Percentiles rank a stretch among this genome's conserved stretches.
Evolutionary conservation across 345 rosid species (phyloP).

Genomic region (Anastatica hierochuntica): DNA sequence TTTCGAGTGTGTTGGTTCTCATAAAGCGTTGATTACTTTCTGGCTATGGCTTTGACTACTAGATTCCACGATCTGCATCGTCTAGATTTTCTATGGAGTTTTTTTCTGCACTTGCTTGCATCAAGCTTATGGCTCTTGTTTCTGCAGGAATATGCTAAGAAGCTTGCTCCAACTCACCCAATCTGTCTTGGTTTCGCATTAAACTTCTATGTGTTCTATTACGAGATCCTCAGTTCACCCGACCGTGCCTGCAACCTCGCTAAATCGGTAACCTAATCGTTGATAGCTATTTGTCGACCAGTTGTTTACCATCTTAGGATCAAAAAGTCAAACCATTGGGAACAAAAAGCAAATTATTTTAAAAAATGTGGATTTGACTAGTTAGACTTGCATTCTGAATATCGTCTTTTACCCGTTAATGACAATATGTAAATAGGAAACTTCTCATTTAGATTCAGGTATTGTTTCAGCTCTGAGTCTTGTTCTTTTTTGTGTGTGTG

Average conservation of each 20-base stretch:
- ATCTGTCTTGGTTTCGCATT: conserved; percentile 82
- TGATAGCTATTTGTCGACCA: neutral
- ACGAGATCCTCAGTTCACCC: conserved; percentile 79
- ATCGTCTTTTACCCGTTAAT: neutral
- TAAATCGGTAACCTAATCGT: conserved; percentile 45
- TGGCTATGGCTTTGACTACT: neutral
- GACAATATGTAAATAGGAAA: neutral
- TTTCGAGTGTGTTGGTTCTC: neutral
- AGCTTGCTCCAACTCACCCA: conserved; percentile 78
- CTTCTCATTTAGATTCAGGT: too few relatives aligned
- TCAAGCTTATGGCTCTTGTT: neutral
- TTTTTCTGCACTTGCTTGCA: neutral
- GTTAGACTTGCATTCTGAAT: neutral
- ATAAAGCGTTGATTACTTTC: neutral
- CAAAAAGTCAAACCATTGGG: neutral
- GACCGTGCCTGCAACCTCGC: conserved; percentile 89
- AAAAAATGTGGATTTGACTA: neutral
- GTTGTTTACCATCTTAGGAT: neutral
- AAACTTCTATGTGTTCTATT: conserved; percentile 79
- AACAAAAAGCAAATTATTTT: neutral
- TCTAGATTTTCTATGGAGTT: neutral
- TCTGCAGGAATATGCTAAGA: conserved; percentile 62
- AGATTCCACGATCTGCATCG: neutral
- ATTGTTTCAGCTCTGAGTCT: neutral
- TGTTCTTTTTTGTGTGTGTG: neutral